Percentiles rank a stretch among this genome's conserved stretches.
These are phyloP conservation scores for Gnetum montanum DNA, from an alignment of 75 land plant genomes.

Conservation along the genomic window DNA sequence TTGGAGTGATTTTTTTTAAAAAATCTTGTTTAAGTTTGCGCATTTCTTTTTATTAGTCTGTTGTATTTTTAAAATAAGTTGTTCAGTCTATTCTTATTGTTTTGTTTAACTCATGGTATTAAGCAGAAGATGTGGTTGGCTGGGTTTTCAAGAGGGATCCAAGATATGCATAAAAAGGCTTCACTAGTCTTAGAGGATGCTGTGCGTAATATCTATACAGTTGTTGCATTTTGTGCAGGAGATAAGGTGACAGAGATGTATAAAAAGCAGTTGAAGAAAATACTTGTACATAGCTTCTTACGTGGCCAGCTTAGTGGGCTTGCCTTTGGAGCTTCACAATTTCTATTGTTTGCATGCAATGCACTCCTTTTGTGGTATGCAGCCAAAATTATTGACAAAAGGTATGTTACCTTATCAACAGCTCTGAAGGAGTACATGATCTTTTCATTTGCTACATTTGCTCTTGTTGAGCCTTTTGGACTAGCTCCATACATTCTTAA, in stretches of 20 bases:
- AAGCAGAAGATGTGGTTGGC: slow-evolving; percentile 98
- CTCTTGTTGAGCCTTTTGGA: slow-evolving; percentile 97
- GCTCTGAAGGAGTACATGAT: slow-evolving; percentile 85
- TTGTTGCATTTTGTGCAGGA: slow-evolving; percentile 92
- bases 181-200: slow-evolving; percentile 94
- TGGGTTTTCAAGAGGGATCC: slow-evolving; percentile 94
- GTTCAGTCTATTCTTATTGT: too few species aligned
- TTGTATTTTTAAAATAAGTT: too few species aligned
- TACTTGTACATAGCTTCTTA: slow-evolving; percentile 61
- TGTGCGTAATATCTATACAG: slow-evolving; percentile 93
- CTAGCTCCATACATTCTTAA: slow-evolving; percentile 95
- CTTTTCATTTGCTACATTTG: slow-evolving; percentile 96
- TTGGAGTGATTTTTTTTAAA: too few species aligned
- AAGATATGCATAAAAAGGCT: slow-evolving; percentile 89
- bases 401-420: slow-evolving; percentile 30
- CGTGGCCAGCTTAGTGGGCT: slow-evolving; percentile 81
- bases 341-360: slow-evolving; percentile 93
- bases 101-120: too few species aligned
- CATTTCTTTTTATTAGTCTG: too few species aligned
- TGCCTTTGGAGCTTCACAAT: slow-evolving; percentile 92
- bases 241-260: slow-evolving; percentile 84
- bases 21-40: too few species aligned
- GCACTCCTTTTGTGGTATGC: slow-evolving; percentile 94
- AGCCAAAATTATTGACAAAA: slow-evolving; percentile 41
- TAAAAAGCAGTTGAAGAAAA: slow-evolving; percentile 54